Evolutionary conservation across 768 basidiomycete genomes (phyloP), one percentile per base, ranked within the genome.

Genomic region (Xerocomellus amylosporus): DNA sequence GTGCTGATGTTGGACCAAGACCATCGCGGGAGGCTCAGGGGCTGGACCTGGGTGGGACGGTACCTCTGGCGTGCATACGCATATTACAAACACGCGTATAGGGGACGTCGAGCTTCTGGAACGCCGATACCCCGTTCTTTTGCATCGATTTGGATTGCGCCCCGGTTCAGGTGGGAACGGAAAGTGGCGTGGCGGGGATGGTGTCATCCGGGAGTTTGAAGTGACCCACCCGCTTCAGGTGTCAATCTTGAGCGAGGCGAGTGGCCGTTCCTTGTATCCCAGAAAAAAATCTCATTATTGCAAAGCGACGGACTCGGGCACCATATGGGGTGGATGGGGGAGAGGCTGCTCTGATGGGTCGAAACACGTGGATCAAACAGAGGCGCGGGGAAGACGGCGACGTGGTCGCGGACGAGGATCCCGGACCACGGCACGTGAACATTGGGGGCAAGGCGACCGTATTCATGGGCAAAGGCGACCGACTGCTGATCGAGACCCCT

Each of bases 31-130:
- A 8, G 95, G 95, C 20, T 90, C 90, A 5, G 95, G 95, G 5
- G 93, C 95, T 0, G 94, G 95, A 1, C 86, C 89, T 2, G 69
- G 71, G 10, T 96, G 93, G 94, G 85, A 94, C 63, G 95, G 95
- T 4, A 93, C 92, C 15, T 90, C 90, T 24, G 94, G 94, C 8
- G 90, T 96, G 2, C 94, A 96, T 69, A 93, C 92, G 2, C 91
- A 94, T 65, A 93, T 93, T 62, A 94, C 94, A 0, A 94, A 93
- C 69, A 93, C 92, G 10, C 84, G 92, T 12, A 94, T 94, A 40
- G 92, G 92, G 20, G 95, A 98, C 62, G 87, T 94, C 34, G 95
- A 98, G 67, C 88, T 96, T 63, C 79, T 98, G 34, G 95, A 98
- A 67, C 82, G 94, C 45, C 84, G 95, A 41, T 98, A 97, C 69